Base-by-base conservation (phyloP, 345 rosid species). In the Erodium maritimum region DNA sequence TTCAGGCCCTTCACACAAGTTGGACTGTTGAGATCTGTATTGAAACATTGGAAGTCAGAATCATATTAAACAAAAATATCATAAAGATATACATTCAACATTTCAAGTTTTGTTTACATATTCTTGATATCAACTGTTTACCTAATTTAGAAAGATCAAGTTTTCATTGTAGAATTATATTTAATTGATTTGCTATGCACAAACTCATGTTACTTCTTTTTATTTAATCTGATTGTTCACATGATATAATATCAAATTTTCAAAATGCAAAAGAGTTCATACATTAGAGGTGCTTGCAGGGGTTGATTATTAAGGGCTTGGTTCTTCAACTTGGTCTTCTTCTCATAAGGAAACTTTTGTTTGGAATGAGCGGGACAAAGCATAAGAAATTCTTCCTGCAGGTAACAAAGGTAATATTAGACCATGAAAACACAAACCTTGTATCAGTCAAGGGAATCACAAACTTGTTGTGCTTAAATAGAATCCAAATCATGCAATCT, bases 291-390 rank as follows among this genome's bases (percentile, higher is more conserved):
- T 46, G 63, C 61, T 51, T 24, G 14, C 11, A 42, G 52, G 5
- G 60, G 42, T 23, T 11, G 20, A 50, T 24, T 21, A 6, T 55
- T 37, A 22, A 21, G 21, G 17, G 55, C 56, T 33, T 61, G 52
- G 33, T 71, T 72, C 63, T 60, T 51, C 25, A 67, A 53, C 64
- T 61, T 68, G 23, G 66, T 65, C 74, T 78, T 86, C 73, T 78
- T 86, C 69, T 90, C 96, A 29, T 23, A 71, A 64, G 94, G 94
- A 65, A 85, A 80, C 73, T 79, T 82, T 50, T 68, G 61, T 14
- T 87, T 76, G 52, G 84, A 63, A 77, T 91, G 97, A 37, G 61
- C 53, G 22, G 97, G 91, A 72, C 97, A 91, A 54, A 84, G 93
- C 66, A 86, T 50, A 65, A 88, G 84, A 74, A 61, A 88, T 42